These are phyloP conservation scores for Phytophthora litchii DNA, from an alignment of 352 stramenopile species.

Conservation along the genomic window DNA sequence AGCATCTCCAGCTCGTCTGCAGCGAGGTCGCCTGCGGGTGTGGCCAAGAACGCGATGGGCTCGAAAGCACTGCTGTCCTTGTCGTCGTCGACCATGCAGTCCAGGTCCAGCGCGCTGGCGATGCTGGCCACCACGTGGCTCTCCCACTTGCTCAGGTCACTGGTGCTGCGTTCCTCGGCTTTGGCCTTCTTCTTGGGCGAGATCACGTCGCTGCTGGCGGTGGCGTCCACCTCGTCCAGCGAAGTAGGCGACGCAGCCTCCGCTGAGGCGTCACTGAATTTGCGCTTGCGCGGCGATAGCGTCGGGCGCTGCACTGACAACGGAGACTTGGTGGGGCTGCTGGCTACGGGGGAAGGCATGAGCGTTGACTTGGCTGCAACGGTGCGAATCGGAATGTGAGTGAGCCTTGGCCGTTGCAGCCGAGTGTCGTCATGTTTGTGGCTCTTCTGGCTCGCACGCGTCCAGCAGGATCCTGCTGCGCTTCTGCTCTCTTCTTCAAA, in stretches of 20 bases:
- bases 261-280: slow-evolving; percentile 30
- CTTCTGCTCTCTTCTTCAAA: slow-evolving; percentile 39
- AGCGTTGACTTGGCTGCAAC: slow-evolving; percentile 3
- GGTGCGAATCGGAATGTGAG: slow-evolving; percentile 36
- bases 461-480: slow-evolving; percentile 36
- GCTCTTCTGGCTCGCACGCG: slow-evolving; percentile 37
- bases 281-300: slow-evolving; percentile 57
- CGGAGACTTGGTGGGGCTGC: slow-evolving; percentile 25
- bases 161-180: slow-evolving; percentile 22
- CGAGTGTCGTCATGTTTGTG: slow-evolving; percentile 22
- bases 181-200: slow-evolving; percentile 57
- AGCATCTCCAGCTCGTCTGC: slow-evolving; percentile 52
- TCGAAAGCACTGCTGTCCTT: slow-evolving; percentile 18
- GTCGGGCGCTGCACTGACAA: slow-evolving; percentile 49
- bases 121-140: slow-evolving; percentile 33
- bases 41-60: slow-evolving; percentile 33
- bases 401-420: slow-evolving; percentile 9
- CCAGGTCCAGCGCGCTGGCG: slow-evolving; percentile 27
- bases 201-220: slow-evolving; percentile 33
- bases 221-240: slow-evolving; percentile 35
- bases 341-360: slow-evolving; percentile 22
- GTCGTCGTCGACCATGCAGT: slow-evolving; percentile 14
- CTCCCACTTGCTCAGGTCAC: slow-evolving; percentile 42
- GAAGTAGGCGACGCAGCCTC: slow-evolving; percentile 39
- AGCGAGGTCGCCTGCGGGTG: slow-evolving; percentile 29